Conservation (phyloP, 148 eudicot species). For the Persicaria tinctoria region DNA sequence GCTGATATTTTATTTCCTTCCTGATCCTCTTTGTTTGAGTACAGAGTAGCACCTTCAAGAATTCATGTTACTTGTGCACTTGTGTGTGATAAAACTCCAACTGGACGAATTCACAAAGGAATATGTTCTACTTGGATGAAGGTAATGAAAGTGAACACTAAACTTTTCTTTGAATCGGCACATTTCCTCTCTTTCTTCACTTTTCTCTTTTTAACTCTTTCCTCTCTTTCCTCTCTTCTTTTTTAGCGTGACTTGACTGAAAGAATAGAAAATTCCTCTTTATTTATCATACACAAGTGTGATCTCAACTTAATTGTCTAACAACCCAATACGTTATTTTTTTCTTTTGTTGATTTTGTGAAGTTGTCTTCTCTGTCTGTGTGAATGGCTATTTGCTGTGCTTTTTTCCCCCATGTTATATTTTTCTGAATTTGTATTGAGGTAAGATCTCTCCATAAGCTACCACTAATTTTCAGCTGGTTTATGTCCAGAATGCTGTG, state of each 20-base stretch:
- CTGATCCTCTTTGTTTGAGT: neutral
- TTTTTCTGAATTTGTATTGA: no score
- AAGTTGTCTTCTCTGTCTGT: neutral
- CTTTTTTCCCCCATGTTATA: no score
- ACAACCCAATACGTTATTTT: neutral
- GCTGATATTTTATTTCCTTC: neutral
- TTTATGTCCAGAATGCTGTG: slow-evolving; percentile 57
- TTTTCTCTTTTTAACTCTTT: neutral
- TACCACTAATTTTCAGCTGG: slow-evolving; percentile 11
- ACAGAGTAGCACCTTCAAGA: slow-evolving; percentile 77
- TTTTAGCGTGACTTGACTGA: neutral
- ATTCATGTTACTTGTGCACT: slow-evolving; percentile 93
- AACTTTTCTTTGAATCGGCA: neutral
- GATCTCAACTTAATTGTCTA: neutral
- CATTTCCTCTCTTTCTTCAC: neutral
- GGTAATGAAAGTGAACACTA: slow-evolving; percentile 29
- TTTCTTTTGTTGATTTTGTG: neutral
- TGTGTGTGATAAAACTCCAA: slow-evolving; percentile 73
- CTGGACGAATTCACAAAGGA: slow-evolving; percentile 91
- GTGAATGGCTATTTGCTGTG: neutral
- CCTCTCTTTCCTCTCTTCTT: neutral
- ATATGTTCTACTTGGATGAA: slow-evolving; percentile 99
- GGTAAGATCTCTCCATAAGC: neutral
- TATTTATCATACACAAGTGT: neutral
- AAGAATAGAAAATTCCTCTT: neutral